phyloP scores from a whole-genome alignment of 2,329 filamentous ascomycete genomes.

The Sarocladiaceae sp. region DNA sequence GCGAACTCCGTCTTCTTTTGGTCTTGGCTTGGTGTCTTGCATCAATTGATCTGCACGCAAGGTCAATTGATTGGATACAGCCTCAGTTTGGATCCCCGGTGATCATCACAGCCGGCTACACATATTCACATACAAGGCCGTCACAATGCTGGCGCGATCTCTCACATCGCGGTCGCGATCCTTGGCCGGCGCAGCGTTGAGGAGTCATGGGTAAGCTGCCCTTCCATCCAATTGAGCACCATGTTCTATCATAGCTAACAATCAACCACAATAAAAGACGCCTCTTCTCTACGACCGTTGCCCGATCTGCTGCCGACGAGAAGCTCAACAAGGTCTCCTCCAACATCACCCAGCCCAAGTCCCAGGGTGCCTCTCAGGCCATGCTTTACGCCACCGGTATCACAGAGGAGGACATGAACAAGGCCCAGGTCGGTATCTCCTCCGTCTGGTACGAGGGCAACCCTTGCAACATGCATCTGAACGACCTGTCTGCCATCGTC shows the following conservation, averaged over 20 bases:
- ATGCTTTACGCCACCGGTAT: slow-evolving; percentile 98
- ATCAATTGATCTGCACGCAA: slow-evolving; percentile 4
- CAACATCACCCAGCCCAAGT: slow-evolving; percentile 91
- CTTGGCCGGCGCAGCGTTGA: not conserved
- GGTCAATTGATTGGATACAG: too few relatives aligned
- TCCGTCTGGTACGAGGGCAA: slow-evolving; percentile 98
- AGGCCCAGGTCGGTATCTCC: slow-evolving; percentile 95
- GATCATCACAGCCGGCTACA: too few relatives aligned
- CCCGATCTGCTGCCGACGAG: slow-evolving; percentile 40
- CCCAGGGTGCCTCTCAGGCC: slow-evolving; percentile 95
- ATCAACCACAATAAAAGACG: slow-evolving; percentile 39
- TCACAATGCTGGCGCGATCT: slow-evolving; percentile 6
- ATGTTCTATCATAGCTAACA: not conserved
- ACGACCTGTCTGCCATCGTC: slow-evolving; percentile 79
- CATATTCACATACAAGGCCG: too few relatives aligned
- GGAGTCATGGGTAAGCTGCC: slow-evolving; percentile 6
- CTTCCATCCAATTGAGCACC: not conserved
- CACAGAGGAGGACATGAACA: slow-evolving; percentile 80
- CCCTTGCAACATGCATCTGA: slow-evolving; percentile 97
- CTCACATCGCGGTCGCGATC: slow-evolving; percentile 7
- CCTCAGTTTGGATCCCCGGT: too few relatives aligned
- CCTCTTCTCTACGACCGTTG: slow-evolving; percentile 40
- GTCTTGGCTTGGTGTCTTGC: not conserved
- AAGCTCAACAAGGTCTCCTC: slow-evolving; percentile 79
- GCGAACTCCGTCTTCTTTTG: not conserved